These are phyloP conservation scores for Ceratobasidium sp. DNA, from an alignment of 1,284 basidiomycete genomes.

Conservation along the genomic window DNA sequence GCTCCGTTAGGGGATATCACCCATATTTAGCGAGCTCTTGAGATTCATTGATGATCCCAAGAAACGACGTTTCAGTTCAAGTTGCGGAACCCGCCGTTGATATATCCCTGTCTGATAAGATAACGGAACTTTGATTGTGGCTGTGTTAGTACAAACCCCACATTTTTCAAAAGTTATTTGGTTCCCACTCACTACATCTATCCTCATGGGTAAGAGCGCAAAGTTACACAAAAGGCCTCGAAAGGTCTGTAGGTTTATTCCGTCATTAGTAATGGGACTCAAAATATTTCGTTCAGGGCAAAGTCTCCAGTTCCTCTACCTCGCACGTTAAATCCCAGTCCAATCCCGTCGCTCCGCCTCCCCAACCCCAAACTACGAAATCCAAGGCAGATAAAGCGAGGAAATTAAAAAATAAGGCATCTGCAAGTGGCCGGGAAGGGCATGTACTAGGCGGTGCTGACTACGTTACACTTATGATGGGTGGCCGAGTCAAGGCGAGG, in stretches of 20 bases:
- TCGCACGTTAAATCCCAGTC: constrained; percentile 18
- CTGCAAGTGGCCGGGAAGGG: constrained; percentile 50
- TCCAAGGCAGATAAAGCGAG: constrained; percentile 36
- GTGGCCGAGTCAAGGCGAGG: constrained; percentile 66
- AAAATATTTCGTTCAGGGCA: constrained; percentile 38
- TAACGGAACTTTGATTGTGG: too few species aligned
- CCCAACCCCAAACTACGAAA: constrained; percentile 48
- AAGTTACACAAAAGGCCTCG: constrained; percentile 53
- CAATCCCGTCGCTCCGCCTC: constrained; percentile 40
- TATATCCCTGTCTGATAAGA: too few species aligned
- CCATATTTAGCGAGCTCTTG: too few species aligned
- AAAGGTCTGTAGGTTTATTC: constrained; percentile 49
- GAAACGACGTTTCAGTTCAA: too few species aligned
- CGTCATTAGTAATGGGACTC: not conserved
- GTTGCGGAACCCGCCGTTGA: too few species aligned
- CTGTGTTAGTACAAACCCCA: too few species aligned
- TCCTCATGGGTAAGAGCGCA: constrained; percentile 46
- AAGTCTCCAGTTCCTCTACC: constrained; percentile 32
- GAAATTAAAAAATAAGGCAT: constrained; percentile 56
- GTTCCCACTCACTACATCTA: too few species aligned
- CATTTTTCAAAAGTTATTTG: too few species aligned
- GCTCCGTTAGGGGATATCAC: too few species aligned
- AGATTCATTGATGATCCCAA: too few species aligned
- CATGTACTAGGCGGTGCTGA: constrained; percentile 73
- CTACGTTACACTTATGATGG: constrained; percentile 72